A percentile compares a stretch with the other conserved stretches of the same genome.
Conservation (phyloP, 2,329 filamentous ascomycete species). For the Pezicula radicicola region DNA sequence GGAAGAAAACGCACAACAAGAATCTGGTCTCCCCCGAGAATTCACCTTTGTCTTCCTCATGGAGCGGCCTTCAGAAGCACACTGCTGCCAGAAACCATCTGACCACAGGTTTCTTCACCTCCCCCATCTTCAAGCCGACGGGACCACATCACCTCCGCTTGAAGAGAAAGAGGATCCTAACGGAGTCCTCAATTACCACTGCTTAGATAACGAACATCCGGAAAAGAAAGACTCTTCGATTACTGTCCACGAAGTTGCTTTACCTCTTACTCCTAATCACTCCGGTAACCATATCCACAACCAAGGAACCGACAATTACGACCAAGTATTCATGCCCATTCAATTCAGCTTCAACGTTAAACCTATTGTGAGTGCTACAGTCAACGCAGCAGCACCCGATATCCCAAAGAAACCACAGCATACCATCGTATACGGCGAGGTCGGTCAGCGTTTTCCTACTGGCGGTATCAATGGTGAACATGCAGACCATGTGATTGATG, state of each 20-base stretch:
- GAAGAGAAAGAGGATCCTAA: not conserved
- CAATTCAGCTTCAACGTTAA: slow-evolving; percentile 11
- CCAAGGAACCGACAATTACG: not conserved
- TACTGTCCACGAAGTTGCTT: not conserved
- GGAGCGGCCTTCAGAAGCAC: slow-evolving; percentile 6
- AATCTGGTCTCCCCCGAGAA: slow-evolving; percentile 45
- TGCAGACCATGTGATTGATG: slow-evolving; percentile 10
- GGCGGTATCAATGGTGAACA: slow-evolving; percentile 8
- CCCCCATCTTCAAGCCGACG: not conserved
- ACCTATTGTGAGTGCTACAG: slow-evolving; percentile 6
- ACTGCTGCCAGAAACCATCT: not conserved
- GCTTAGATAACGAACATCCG: not conserved
- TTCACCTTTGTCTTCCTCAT: slow-evolving; percentile 49
- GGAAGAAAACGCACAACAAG: slow-evolving; percentile 44
- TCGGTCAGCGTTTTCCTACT: slow-evolving; percentile 17
- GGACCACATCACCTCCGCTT: not conserved
- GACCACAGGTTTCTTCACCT: not conserved
- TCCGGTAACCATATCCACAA: not conserved
- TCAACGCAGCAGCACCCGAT: not conserved
- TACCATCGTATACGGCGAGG: slow-evolving; percentile 11
- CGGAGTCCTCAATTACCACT: too few relatives aligned
- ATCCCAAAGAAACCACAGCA: slow-evolving; percentile 2
- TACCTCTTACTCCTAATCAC: not conserved
- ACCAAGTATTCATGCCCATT: slow-evolving; percentile 8
- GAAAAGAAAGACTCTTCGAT: not conserved